phyloP scores from a whole-genome alignment of 2,329 filamentous ascomycete genomes.

The Exophiala sp. region DNA sequence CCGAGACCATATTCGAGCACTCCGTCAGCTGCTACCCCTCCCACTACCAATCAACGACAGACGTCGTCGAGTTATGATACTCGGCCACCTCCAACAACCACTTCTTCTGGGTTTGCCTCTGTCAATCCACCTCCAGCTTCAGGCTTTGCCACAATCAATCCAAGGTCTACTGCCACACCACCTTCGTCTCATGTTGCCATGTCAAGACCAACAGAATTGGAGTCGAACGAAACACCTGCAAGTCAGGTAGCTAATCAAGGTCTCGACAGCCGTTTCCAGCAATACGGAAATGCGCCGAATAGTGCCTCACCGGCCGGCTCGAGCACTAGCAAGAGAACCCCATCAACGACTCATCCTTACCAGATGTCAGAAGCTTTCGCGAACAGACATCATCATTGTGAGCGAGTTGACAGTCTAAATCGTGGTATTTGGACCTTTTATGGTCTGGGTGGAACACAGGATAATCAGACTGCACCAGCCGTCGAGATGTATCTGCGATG shows the following conservation, averaged over 20 bases:
- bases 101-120: conserved; percentile 26
- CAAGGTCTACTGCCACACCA: conserved; percentile 16
- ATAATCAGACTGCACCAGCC: conserved; percentile 24
- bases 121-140: conserved; percentile 24
- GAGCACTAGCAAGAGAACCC: conserved; percentile 21
- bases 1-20: conserved; percentile 7
- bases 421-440: conserved; percentile 30
- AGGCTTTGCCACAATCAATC: conserved; percentile 27
- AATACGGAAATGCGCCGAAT: conserved; percentile 10
- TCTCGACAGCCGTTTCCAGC: conserved; percentile 19
- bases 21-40: conserved; percentile 14
- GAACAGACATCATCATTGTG: conserved; percentile 30
- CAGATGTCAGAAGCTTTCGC: conserved; percentile 30
- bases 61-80: conserved; percentile 25
- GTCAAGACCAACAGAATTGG: conserved; percentile 4
- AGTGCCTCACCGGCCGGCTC: conserved; percentile 1
- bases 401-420: conserved; percentile 26
- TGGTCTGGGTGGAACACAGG: conserved; percentile 25
- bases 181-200: conserved; percentile 10
- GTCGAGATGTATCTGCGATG: conserved; percentile 29
- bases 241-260: conserved; percentile 8
- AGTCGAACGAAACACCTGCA: conserved; percentile 11
- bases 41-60: conserved; percentile 14
- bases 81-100: conserved; percentile 23
- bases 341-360: conserved; percentile 29